Conservation (phyloP, 148 eudicot genomes). For the Linanthus parryae region DNA sequence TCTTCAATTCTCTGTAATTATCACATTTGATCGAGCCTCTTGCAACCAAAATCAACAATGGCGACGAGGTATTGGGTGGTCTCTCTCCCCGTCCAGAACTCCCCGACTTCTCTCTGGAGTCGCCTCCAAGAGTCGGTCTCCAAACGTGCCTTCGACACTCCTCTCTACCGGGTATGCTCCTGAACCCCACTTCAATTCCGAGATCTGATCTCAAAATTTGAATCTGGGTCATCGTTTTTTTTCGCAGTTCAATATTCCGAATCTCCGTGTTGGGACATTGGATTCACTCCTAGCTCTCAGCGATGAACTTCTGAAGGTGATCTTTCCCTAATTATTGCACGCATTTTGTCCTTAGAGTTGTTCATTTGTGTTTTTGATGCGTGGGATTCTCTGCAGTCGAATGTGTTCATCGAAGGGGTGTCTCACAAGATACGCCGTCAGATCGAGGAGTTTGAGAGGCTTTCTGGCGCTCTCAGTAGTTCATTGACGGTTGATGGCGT, state of each 20-base stretch:
- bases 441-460: conserved; percentile 74
- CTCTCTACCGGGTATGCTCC: conserved; percentile 64
- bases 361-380: conserved; percentile 2
- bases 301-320: conserved; percentile 86
- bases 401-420: conserved; percentile 50
- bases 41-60: too few relatives aligned
- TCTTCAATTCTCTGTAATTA: too few relatives aligned
- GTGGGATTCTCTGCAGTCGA: conserved; percentile 1
- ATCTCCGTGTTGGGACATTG: conserved; percentile 92
- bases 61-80: conserved; percentile 89
- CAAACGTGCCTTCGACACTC: conserved; percentile 76
- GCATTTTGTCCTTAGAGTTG: background rate
- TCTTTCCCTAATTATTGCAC: background rate
- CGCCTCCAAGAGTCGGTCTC: conserved; percentile 82
- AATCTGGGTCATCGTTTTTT: background rate
- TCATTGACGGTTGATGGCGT: conserved; percentile 45
- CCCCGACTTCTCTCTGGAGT: conserved; percentile 58
- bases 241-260: conserved; percentile 92
- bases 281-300: conserved; percentile 82
- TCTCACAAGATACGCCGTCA: conserved; percentile 96
- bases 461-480: conserved; percentile 55
- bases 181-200: too few relatives aligned
- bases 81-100: conserved; percentile 69
- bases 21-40: too few relatives aligned
- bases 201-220: background rate